Evolutionary conservation across 202 grass and related monocot genomes (phyloP).

Genomic region (Saccharum hybrid): DNA sequence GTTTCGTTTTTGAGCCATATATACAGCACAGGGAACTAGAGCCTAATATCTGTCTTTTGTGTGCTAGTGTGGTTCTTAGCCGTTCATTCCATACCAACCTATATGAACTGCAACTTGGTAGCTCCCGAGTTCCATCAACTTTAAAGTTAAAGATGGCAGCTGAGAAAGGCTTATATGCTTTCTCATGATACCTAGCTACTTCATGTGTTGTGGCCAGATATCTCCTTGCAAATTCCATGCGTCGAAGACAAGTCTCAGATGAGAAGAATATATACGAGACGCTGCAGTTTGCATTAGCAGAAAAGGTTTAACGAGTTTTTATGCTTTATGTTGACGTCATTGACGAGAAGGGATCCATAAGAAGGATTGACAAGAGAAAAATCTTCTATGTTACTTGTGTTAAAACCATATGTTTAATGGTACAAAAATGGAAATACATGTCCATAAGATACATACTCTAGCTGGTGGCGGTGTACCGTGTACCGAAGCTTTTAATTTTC

Average conservation of each 20-base stretch:
- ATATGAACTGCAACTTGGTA: neutral
- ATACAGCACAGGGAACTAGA: neutral
- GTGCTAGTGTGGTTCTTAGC: neutral
- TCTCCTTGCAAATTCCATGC: neutral
- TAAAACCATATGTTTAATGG: neutral
- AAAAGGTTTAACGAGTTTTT: neutral
- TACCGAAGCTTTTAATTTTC: too few species aligned
- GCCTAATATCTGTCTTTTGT: neutral
- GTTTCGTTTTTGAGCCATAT: neutral
- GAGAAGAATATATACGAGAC: neutral
- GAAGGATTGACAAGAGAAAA: neutral
- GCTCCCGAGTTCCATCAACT: constrained; percentile 12
- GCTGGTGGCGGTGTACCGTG: neutral
- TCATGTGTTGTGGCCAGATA: constrained; percentile 5
- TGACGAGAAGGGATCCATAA: neutral
- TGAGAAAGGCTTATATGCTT: constrained; percentile 11
- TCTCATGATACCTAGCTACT: constrained; percentile 2
- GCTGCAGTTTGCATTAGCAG: neutral
- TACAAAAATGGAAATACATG: neutral
- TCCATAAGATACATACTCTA: neutral
- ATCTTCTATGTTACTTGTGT: neutral
- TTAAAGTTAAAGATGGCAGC: constrained; percentile 8
- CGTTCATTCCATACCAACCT: neutral
- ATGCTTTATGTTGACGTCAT: neutral
- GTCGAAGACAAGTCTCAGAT: constrained; percentile 12